Conservation (phyloP, 2,329 filamentous ascomycete genomes). For the Cadophora sp. region DNA sequence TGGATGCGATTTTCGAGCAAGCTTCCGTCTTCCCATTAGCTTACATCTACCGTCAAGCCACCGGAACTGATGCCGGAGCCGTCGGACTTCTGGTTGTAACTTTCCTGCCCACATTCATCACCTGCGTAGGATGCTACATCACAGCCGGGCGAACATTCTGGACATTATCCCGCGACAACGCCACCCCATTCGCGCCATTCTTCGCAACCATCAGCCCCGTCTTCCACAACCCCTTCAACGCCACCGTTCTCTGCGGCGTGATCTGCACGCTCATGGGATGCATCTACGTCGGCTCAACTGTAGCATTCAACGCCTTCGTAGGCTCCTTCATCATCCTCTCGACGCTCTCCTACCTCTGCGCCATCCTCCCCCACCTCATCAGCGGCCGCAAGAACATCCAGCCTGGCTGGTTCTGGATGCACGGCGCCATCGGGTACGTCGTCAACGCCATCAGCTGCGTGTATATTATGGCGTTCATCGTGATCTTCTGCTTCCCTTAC, state of each 20-base stretch:
- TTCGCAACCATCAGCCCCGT: constrained; percentile 54
- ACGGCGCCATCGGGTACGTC: constrained; percentile 52
- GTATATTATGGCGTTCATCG: constrained; percentile 65
- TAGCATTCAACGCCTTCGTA: constrained; percentile 70
- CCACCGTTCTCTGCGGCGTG: constrained; percentile 56
- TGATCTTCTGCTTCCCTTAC: constrained; percentile 67
- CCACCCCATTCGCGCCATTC: constrained; percentile 57
- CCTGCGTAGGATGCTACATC: constrained; percentile 62
- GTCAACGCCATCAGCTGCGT: constrained; percentile 58
- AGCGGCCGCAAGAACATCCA: constrained; percentile 51
- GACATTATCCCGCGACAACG: constrained; percentile 63
- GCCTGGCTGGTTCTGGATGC: constrained; percentile 65
- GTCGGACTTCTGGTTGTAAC: constrained; percentile 60
- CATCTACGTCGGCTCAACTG: constrained; percentile 68
- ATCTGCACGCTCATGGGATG: constrained; percentile 62
- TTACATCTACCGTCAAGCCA: constrained; percentile 68
- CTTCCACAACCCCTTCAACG: constrained; percentile 58
- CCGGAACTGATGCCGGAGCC: constrained; percentile 57
- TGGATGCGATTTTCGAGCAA: constrained; percentile 58
- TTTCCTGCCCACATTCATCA: constrained; percentile 57
- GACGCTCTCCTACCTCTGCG: constrained; percentile 64
- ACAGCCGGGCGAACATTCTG: constrained; percentile 66
- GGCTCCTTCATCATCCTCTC: constrained; percentile 62
- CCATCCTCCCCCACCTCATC: constrained; percentile 63
- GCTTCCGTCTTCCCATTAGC: constrained; percentile 65